These are phyloP conservation scores for Saccharum spontaneum DNA, from an alignment of 176 grass and related monocot species.

Conservation along the genomic window DNA sequence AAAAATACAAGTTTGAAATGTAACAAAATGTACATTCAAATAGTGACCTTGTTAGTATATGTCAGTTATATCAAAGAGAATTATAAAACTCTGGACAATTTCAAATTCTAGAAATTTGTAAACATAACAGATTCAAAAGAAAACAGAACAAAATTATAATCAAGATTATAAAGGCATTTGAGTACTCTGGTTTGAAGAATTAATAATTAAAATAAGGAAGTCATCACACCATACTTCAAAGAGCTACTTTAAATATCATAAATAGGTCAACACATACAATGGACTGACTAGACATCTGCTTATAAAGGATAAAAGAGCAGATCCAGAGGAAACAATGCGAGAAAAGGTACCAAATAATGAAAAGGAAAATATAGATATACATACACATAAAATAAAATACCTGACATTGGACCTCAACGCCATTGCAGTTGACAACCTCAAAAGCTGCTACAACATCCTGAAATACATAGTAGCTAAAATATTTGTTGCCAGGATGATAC, in stretches of 20 bases:
- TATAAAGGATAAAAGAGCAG: background rate
- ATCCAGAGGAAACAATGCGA: background rate
- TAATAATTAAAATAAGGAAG: background rate
- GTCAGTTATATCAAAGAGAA: background rate
- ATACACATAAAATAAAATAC: conserved; percentile 40
- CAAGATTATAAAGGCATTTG: conserved; percentile 12
- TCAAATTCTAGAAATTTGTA: background rate
- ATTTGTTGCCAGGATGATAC: conserved; percentile 6
- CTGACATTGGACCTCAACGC: conserved; percentile 98
- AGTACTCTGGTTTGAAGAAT: background rate
- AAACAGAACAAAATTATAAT: background rate
- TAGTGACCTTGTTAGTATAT: background rate
- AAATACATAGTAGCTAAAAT: conserved; percentile 39
- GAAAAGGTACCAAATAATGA: background rate
- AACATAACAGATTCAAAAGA: background rate
- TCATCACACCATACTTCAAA: conserved; percentile 6
- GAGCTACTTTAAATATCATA: background rate
- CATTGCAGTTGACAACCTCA: conserved; percentile 93
- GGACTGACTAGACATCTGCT: background rate
- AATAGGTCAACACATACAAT: background rate
- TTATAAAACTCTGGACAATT: background rate
- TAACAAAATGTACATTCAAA: background rate
- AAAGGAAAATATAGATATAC: background rate
- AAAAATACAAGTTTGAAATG: background rate
- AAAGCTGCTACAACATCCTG: conserved; percentile 99